Percentiles rank a stretch among this genome's conserved stretches.
Evolutionary conservation across 768 basidiomycete species (phyloP).

Genomic region (Omphalotus guepiniiformis): DNA sequence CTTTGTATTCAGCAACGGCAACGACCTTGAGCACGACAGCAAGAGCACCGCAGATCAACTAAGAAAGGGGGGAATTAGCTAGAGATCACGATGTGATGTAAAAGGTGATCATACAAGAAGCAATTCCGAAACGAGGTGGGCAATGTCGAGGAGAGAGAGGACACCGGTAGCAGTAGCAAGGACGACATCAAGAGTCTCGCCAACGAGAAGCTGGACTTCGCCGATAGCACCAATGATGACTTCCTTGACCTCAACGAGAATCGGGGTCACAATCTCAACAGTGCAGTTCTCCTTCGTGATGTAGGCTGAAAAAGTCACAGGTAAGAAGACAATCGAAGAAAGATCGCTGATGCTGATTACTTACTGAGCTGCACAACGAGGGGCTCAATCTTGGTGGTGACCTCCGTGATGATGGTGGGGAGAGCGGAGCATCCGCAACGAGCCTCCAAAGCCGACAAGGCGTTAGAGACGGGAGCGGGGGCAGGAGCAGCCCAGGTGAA

Average conservation of each 20-base stretch:
- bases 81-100: too few species aligned
- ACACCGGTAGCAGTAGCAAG: slow-evolving; percentile 9
- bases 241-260: slow-evolving; percentile 6
- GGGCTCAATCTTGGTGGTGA: slow-evolving; percentile 4
- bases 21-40: slow-evolving; percentile 5
- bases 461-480: background rate
- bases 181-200: slow-evolving; percentile 4
- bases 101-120: slow-evolving; percentile 4
- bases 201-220: slow-evolving; percentile 6
- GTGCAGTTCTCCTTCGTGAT: slow-evolving; percentile 8
- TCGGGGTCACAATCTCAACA: slow-evolving; percentile 6
- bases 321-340: background rate
- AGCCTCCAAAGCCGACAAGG: slow-evolving; percentile 1
- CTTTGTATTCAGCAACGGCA: background rate
- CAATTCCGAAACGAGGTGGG: slow-evolving; percentile 6
- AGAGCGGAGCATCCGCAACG: slow-evolving; percentile 8
- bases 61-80: too few species aligned
- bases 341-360: background rate
- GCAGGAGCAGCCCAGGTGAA: slow-evolving; percentile 11
- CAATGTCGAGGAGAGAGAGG: slow-evolving; percentile 7
- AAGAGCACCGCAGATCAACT: slow-evolving; percentile 11
- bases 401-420: slow-evolving; percentile 1
- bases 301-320: background rate
- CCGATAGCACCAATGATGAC: slow-evolving; percentile 5
- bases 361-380: slow-evolving; percentile 6